A percentile compares a stretch with the other conserved stretches of the same genome.
phyloP scores from a whole-genome alignment of 164 flowering plant species.

The Houttuynia cordata region DNA sequence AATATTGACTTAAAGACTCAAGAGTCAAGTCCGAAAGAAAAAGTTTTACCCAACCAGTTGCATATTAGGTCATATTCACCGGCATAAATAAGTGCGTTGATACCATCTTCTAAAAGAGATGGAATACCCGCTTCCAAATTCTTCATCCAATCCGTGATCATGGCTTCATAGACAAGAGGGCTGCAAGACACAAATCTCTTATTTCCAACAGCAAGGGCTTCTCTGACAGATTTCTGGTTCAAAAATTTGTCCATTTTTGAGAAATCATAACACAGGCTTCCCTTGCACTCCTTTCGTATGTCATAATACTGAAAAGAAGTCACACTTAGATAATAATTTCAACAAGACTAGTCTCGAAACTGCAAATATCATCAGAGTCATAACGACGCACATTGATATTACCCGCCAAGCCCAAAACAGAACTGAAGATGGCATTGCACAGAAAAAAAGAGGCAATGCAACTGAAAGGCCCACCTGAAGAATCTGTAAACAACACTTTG shows the following conservation, averaged over 20 bases:
- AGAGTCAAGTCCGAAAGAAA: neutral
- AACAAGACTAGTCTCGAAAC: neutral
- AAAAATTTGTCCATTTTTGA: constrained; percentile 64
- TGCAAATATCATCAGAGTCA: neutral
- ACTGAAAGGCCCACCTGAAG: constrained; percentile 34
- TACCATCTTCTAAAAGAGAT: constrained; percentile 57
- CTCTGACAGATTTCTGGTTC: constrained; percentile 41
- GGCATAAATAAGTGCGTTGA: constrained; percentile 54
- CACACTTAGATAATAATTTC: constrained; percentile 2
- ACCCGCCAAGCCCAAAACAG: constrained; percentile 34
- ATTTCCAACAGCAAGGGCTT: constrained; percentile 62
- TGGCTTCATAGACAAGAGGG: constrained; percentile 52
- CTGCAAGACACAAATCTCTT: constrained; percentile 69
- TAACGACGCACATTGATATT: constrained; percentile 40
- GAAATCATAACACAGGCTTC: constrained; percentile 72
- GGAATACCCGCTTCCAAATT: constrained; percentile 72
- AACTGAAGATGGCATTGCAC: constrained; percentile 46
- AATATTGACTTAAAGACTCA: neutral
- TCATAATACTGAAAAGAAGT: constrained; percentile 51
- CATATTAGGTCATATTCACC: constrained; percentile 82
- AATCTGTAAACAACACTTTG: constrained; percentile 19
- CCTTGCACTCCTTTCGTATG: constrained; percentile 62
- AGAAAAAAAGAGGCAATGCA: constrained; percentile 45
- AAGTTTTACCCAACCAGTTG: constrained; percentile 67
- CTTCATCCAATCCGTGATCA: constrained; percentile 75